These are phyloP conservation scores for Citrus inodora DNA, from an alignment of 345 rosid species.

Conservation along the genomic window DNA sequence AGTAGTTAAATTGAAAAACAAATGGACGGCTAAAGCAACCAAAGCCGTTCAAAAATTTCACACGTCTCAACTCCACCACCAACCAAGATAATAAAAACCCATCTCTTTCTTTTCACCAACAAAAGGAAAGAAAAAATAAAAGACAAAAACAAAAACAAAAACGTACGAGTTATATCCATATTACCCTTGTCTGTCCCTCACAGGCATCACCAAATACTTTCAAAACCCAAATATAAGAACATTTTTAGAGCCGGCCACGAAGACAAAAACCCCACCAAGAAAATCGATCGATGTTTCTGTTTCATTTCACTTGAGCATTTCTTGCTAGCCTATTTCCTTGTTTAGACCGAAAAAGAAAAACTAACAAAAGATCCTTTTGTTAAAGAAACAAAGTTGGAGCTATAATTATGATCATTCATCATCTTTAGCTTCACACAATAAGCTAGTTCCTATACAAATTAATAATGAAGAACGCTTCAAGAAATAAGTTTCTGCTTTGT, in stretches of 20 bases:
- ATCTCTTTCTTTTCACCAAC: not conserved
- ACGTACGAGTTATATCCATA: no score
- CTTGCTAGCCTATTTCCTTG: constrained; percentile 5
- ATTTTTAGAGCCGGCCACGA: constrained; percentile 6
- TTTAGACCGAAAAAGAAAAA: constrained; percentile 1
- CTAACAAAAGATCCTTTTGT: no score
- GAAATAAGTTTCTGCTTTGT: constrained; percentile 41
- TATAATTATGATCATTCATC: not conserved
- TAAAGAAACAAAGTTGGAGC: not conserved
- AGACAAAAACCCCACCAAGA: not conserved
- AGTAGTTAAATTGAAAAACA: not conserved
- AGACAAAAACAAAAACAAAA: no score
- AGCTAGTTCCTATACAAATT: not conserved
- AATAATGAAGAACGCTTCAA: constrained; percentile 30
- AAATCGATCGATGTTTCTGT: constrained; percentile 1
- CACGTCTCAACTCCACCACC: not conserved
- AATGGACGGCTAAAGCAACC: not conserved
- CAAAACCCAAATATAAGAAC: not conserved
- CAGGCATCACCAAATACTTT: not conserved
- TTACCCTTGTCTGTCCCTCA: constrained; percentile 3
- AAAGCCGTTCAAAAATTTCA: not conserved
- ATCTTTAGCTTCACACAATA: no score
- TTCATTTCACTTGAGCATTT: not conserved
- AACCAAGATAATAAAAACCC: not conserved
- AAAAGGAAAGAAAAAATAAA: no score